Percentiles rank a stretch among this genome's conserved stretches.
Evolutionary conservation across 1,284 basidiomycete species (phyloP).

Genomic region (Tilletia walkeri): DNA sequence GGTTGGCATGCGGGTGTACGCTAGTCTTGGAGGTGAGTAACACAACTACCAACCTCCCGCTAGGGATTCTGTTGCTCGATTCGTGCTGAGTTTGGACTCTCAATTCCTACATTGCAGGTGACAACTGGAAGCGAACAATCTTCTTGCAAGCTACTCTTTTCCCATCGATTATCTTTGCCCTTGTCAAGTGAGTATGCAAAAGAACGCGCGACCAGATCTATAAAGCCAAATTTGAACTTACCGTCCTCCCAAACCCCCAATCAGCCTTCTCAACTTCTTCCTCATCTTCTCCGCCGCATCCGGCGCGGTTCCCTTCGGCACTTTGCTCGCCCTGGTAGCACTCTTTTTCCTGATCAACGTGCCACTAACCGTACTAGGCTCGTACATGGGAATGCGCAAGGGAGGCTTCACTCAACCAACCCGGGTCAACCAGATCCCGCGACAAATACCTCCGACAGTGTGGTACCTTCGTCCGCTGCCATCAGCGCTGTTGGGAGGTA

Average conservation of each 20-base stretch:
- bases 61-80: too few species aligned
- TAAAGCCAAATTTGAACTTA: too few species aligned
- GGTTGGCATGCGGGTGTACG: conserved; percentile 78
- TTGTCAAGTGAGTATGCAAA: conserved; percentile 26
- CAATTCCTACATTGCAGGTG: background rate
- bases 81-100: background rate
- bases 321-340: conserved; percentile 80
- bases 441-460: conserved; percentile 56
- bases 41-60: too few species aligned
- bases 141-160: conserved; percentile 83
- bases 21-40: conserved; percentile 74
- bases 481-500: conserved; percentile 77
- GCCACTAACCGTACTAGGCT: conserved; percentile 65
- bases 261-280: conserved; percentile 51
- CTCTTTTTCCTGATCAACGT: conserved; percentile 96
- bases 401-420: conserved; percentile 84
- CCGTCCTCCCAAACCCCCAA: background rate
- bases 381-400: conserved; percentile 75
- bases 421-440: conserved; percentile 84
- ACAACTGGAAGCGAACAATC: conserved; percentile 71
- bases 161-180: conserved; percentile 67
- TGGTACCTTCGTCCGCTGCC: conserved; percentile 62
- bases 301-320: conserved; percentile 91
- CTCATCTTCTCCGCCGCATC: conserved; percentile 80
- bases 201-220: too few species aligned